Evolutionary conservation across 805 yeast species (phyloP).

Genomic region (Myxozyma lipomycoides): DNA sequence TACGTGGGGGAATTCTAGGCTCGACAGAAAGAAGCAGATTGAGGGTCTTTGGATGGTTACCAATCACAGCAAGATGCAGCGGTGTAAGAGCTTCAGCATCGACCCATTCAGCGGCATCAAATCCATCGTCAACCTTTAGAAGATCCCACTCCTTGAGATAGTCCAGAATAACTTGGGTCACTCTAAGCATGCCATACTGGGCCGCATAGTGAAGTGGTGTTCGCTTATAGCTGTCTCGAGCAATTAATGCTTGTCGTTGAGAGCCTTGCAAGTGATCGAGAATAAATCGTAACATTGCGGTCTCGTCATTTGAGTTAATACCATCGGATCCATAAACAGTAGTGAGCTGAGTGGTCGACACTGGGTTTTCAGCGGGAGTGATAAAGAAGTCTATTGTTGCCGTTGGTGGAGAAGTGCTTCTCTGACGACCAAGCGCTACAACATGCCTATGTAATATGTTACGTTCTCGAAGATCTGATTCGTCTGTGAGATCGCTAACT

Average conservation of each 20-base stretch:
- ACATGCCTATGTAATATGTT: conserved; percentile 83
- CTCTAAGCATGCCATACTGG: conserved; percentile 72
- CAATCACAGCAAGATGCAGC: conserved; percentile 74
- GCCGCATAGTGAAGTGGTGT: conserved; percentile 90
- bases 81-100: conserved; percentile 80
- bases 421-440: conserved; percentile 57
- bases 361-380: conserved; percentile 54
- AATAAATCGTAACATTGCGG: conserved; percentile 57
- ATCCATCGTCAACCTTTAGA: conserved; percentile 20
- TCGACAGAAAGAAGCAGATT: conserved; percentile 50
- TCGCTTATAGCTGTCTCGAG: conserved; percentile 69
- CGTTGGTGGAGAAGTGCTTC: conserved; percentile 7
- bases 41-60: conserved; percentile 76
- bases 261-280: conserved; percentile 54
- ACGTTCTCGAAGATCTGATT: conserved; percentile 71
- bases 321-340: conserved; percentile 63
- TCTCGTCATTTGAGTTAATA: conserved; percentile 52
- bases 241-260: conserved; percentile 53
- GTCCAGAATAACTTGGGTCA: conserved; percentile 54
- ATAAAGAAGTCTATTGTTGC: conserved; percentile 28
- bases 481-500: conserved; percentile 55
- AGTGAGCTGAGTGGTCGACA: conserved; percentile 45
- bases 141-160: conserved; percentile 55
- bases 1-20: conserved; percentile 43
- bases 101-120: conserved; percentile 35